Base-by-base conservation (phyloP, 2,329 filamentous ascomycete species). In the Coniochaeta prunicola region DNA sequence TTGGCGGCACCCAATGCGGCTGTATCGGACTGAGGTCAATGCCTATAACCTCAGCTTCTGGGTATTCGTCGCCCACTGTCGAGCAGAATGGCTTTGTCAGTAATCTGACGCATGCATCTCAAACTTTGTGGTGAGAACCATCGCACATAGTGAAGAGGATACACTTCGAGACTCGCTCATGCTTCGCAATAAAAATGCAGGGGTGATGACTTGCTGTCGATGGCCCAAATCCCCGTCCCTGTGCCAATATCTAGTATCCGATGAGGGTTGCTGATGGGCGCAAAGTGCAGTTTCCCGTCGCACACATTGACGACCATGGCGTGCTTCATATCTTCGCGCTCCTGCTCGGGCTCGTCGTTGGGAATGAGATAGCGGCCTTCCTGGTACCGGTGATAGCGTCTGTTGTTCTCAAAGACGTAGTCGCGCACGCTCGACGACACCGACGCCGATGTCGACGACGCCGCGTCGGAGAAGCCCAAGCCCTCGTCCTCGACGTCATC, bases 331-430 rank as follows among this genome's bases (percentile, higher is more conserved):
- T 73, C 73, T 62, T 78, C 75, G 24, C 77, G 66, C 60, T 74
- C 74, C 62, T 77, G 76, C 61, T 79, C 76, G 3, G 67, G 63
- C n/a, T 76, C 71, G 57, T 79, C 76, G 59, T 78, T 77, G n/a
- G 69, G 68, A 10, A 70, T 59, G 8, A 63, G 64, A 53, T 70
- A 70, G n/a, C 65, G 62, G 21, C 65, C 64, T 42, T 69, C 61
- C 45, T 67, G 66, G 61, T 66, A 70, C 42, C 59, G 42, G 42
- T 69, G 68, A 56, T 70, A 70, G 2, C 68, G 63, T 2, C 69
- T 63, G 48, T 62, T 63, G 56, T 67, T 62, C 59, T 68, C 67
- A 54, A 60, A 66, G 3, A 64, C 63, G 59, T 69, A 65, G 21
- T 65, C 65, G 59, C 65, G 63, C 24, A 70, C 59, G 61, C 61